Evolutionary conservation across 2,329 filamentous ascomycete genomes (phyloP).

Genomic region (Fragosphaeria purpurea): DNA sequence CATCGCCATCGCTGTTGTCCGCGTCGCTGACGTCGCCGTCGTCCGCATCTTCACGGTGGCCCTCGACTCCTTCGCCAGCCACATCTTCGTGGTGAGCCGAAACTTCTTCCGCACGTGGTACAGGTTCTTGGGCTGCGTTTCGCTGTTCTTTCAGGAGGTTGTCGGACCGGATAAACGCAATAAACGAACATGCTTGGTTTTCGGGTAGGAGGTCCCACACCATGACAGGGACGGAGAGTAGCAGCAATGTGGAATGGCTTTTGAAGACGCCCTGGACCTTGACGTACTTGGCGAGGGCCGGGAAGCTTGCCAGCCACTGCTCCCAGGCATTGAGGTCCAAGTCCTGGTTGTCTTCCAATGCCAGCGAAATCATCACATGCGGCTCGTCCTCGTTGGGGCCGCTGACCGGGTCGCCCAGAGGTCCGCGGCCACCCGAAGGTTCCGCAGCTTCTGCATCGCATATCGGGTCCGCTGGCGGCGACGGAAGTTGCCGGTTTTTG

Average conservation of each 20-base stretch:
- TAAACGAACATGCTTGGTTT: slow-evolving; percentile 45
- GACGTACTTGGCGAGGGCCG: slow-evolving; percentile 48
- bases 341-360: slow-evolving; percentile 46
- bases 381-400: slow-evolving; percentile 46
- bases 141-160: slow-evolving; percentile 33
- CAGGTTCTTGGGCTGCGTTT: slow-evolving; percentile 6
- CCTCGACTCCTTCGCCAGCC: slow-evolving; percentile 2
- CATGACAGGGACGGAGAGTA: slow-evolving; percentile 49
- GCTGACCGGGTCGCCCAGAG: slow-evolving; percentile 10
- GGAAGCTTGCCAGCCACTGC: slow-evolving; percentile 45
- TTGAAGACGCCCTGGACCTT: slow-evolving; percentile 53
- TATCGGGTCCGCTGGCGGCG: slow-evolving; percentile 23
- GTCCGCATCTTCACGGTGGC: slow-evolving; percentile 9
- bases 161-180: slow-evolving; percentile 50
- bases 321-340: slow-evolving; percentile 51
- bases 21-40: not conserved
- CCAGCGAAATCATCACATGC: slow-evolving; percentile 51
- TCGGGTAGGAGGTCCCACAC: slow-evolving; percentile 51
- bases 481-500: slow-evolving; percentile 24
- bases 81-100: not conserved
- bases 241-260: slow-evolving; percentile 48
- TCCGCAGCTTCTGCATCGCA: slow-evolving; percentile 10
- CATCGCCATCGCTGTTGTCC: slow-evolving; percentile 1
- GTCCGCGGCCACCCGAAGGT: slow-evolving; percentile 12
- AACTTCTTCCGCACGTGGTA: not conserved